These are phyloP conservation scores for Linnemannia hyalina DNA, from an alignment of 192 early-diverging fungal species.

Conservation along the genomic window DNA sequence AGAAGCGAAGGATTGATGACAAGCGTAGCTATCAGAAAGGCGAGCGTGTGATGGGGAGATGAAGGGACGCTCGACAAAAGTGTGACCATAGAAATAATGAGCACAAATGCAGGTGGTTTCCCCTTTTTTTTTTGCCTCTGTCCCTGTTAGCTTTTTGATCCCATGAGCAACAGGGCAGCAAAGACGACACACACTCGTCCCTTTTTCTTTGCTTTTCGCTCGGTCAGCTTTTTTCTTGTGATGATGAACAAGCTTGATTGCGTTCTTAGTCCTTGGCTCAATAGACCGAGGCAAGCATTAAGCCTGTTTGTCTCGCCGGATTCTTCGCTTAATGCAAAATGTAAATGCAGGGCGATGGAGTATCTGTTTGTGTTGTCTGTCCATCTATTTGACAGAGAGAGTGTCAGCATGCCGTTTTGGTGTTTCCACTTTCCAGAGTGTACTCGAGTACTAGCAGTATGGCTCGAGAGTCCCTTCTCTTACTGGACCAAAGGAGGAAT, in stretches of 20 bases:
- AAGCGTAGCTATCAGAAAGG: neutral
- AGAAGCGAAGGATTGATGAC: no score
- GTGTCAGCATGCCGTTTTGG: neutral
- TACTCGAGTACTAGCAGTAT: neutral
- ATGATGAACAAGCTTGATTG: no score
- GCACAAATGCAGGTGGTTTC: slow-evolving; percentile 9
- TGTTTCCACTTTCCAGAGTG: neutral
- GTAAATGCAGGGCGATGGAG: neutral
- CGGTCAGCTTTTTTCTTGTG: neutral
- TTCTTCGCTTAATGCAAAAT: neutral
- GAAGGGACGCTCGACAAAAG: neutral
- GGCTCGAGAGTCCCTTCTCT: neutral
- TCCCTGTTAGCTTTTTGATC: slow-evolving; percentile 2
- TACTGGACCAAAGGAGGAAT: neutral
- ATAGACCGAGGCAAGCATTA: no score
- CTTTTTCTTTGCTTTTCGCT: neutral
- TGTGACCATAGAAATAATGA: slow-evolving; percentile 16
- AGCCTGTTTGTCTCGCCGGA: neutral
- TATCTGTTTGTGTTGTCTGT: no score
- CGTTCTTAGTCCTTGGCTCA: no score
- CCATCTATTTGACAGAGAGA: neutral
- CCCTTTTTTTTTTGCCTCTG: slow-evolving; percentile 15
- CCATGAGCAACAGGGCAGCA: slow-evolving; percentile 26
- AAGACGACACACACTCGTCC: neutral
- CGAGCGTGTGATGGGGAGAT: slow-evolving; percentile 5